phyloP scores from a whole-genome alignment of 2,329 filamentous ascomycete species.

The Colletotrichum kahawae region DNA sequence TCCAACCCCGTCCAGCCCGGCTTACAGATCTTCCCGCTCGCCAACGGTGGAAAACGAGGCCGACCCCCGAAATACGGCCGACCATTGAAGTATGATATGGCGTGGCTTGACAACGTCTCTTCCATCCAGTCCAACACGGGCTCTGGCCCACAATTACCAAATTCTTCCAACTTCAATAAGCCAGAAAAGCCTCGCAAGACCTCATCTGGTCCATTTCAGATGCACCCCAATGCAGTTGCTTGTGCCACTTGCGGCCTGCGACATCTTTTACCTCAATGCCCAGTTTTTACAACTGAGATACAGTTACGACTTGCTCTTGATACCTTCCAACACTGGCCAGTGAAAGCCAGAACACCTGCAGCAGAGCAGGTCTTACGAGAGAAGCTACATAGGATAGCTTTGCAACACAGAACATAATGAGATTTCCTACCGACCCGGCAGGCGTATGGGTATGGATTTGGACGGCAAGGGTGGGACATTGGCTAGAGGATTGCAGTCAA shows the following conservation, averaged over 20 bases:
- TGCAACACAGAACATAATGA: not conserved
- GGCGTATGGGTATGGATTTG: not conserved
- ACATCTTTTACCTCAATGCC: not conserved
- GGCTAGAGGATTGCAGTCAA: not conserved
- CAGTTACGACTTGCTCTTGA: slow-evolving; percentile 21
- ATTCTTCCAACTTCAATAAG: not conserved
- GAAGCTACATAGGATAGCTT: not conserved
- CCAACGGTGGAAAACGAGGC: not conserved
- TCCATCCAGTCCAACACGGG: not conserved
- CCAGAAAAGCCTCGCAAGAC: not conserved
- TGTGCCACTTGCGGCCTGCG: slow-evolving; percentile 6
- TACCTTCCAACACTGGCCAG: slow-evolving; percentile 2
- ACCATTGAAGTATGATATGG: not conserved
- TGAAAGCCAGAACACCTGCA: not conserved
- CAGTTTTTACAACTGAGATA: not conserved
- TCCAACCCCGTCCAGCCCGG: not conserved
- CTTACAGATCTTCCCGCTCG: not conserved
- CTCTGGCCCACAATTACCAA: not conserved
- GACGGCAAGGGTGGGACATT: not conserved
- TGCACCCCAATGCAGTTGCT: slow-evolving; percentile 1
- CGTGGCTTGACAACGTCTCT: slow-evolving; percentile 1
- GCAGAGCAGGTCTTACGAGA: slow-evolving; percentile 5
- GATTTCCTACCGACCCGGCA: not conserved
- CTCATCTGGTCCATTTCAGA: not conserved
- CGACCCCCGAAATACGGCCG: not conserved